Base-by-base conservation (phyloP, 345 rosid genomes). In the Eucalyptus curtisii region DNA sequence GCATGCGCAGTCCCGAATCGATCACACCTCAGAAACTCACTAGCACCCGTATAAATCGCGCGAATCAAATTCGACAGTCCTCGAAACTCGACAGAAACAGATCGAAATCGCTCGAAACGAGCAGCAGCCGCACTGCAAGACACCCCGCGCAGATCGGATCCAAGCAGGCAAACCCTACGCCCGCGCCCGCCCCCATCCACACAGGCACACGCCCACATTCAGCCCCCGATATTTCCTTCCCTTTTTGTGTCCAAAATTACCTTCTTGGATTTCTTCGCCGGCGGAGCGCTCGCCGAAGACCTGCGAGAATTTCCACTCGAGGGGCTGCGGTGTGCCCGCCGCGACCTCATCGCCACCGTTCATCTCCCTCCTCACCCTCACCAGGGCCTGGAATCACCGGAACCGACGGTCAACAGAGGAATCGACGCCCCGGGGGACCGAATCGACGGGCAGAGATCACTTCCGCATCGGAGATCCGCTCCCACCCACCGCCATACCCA, bases 261-360 rank as follows among this genome's bases (percentile, higher is more conserved):
- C 98, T 92, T 96, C 99, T 90, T 97, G 99, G 61, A 97, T 96
- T 94, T 97, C 99, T 91, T 97, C 99, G 49, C 99, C 99, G 80
- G 98, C 97, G 53, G 96, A 90, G 86, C 99, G 95, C 89, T 97
- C 99, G 79, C 99, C 99, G 91, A 96, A 97, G 40, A 97, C 99
- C 93, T 97, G 99, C 87, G 99, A 95, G 93, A 97, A 97, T 93
- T 97, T 97, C 99, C 99, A 97, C 87, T 97, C 99, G 86, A 96
- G 91, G 87, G 95, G 95, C 90, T 89, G 94, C 52, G 93, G 91
- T 66, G 93, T 90, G 64, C 86, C 90, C 40, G 90, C 88, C 86
- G 91, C 89, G 87, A 93, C 92, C 89, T 92, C 95, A 91, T 91
- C 96, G 89, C 94, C 95, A 89, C 89, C 90, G 94, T 93, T 91